Evolutionary conservation across 2,329 filamentous ascomycete genomes (phyloP).

Genomic region (Aureobasidium sp.): DNA sequence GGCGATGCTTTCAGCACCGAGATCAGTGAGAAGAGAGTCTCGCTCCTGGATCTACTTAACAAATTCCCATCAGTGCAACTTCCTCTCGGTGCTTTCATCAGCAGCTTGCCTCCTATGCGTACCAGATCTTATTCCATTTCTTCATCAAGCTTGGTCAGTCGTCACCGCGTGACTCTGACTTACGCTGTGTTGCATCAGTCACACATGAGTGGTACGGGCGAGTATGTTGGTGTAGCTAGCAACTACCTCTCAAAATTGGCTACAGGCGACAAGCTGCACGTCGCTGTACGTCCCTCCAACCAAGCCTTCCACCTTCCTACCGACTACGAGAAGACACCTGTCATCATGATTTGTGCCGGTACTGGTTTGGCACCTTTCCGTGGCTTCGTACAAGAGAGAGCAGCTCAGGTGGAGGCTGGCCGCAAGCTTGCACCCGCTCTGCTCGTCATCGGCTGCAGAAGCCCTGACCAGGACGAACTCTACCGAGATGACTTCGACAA

Average conservation of each 20-base stretch:
- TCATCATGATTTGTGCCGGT: conserved; percentile 46
- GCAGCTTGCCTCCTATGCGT: neutral
- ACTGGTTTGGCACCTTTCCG: conserved; percentile 43
- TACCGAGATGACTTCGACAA: conserved; percentile 26
- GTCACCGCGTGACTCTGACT: neutral
- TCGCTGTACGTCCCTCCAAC: neutral
- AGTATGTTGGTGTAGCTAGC: neutral
- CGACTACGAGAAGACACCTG: conserved; percentile 29
- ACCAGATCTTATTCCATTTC: neutral
- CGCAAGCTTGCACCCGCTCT: conserved; percentile 29
- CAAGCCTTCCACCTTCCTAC: conserved; percentile 36
- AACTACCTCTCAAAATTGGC: neutral
- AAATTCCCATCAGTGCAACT: neutral
- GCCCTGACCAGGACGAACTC: conserved; percentile 28
- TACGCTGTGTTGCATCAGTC: neutral
- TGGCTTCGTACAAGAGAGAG: conserved; percentile 34
- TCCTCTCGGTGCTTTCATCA: neutral
- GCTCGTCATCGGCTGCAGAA: conserved; percentile 36
- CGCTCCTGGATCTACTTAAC: neutral
- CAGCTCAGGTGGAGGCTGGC: conserved; percentile 28
- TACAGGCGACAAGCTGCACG: neutral
- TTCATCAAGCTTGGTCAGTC: neutral
- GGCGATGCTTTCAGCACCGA: conserved; percentile 26
- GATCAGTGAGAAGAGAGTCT: neutral
- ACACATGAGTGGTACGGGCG: neutral